Conservation (phyloP, 176 grass and related monocot genomes). For the Urochloa ruziziensis region DNA sequence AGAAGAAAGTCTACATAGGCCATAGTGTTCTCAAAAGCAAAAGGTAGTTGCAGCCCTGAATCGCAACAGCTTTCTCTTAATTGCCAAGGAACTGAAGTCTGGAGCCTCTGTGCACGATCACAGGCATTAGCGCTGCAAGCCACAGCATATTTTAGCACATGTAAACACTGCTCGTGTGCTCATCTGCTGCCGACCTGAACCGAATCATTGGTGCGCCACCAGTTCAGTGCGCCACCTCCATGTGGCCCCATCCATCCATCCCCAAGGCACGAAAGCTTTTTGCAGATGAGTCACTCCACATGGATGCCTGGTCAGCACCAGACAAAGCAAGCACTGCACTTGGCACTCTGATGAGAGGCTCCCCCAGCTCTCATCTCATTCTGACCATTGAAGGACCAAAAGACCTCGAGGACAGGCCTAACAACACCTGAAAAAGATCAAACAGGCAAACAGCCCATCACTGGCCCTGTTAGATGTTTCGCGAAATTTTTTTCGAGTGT, state of each 20-base stretch:
- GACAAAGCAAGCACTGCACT: slow-evolving; percentile 23
- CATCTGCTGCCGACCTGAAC: slow-evolving; percentile 2
- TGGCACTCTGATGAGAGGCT: not conserved
- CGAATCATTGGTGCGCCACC: slow-evolving; percentile 28
- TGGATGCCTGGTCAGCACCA: slow-evolving; percentile 35
- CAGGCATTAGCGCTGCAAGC: not conserved
- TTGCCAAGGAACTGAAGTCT: slow-evolving; percentile 16
- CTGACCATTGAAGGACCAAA: slow-evolving; percentile 2
- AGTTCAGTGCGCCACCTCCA: slow-evolving; percentile 1
- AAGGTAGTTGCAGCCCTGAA: not conserved
- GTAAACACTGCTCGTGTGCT: not conserved
- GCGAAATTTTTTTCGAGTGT: too few relatives aligned
- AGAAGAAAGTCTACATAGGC: not conserved
- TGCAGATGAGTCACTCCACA: slow-evolving; percentile 42
- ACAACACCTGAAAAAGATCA: slow-evolving; percentile 17
- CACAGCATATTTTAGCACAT: slow-evolving; percentile 10
- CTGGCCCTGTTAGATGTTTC: too few relatives aligned
- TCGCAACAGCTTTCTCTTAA: slow-evolving; percentile 17
- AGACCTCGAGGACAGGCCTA: not conserved
- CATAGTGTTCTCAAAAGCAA: not conserved
- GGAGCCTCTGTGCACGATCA: not conserved
- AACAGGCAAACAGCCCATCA: not conserved
- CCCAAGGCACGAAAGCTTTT: slow-evolving; percentile 15
- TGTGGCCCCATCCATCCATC: slow-evolving; percentile 15
- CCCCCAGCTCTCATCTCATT: not conserved